Percentiles rank a stretch among this genome's conserved stretches.
Evolutionary conservation across 257 asterid genomes (phyloP).

Genomic region (Nicotiana tabacum): DNA sequence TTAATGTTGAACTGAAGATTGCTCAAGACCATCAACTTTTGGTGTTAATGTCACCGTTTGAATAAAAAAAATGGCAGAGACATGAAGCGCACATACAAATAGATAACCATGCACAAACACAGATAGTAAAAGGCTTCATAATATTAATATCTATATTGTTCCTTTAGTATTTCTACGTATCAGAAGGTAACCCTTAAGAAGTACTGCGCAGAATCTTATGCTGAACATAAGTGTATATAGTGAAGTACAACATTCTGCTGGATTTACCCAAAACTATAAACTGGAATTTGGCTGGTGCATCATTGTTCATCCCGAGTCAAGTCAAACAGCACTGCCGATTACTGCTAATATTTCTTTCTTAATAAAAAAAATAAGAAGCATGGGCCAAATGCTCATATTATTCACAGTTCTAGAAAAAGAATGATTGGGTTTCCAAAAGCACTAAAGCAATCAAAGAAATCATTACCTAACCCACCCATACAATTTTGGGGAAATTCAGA

Average conservation of each 20-base stretch:
- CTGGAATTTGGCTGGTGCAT: not conserved
- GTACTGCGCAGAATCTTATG: not conserved
- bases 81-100: not conserved
- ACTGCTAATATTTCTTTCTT: not conserved
- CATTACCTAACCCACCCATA: not conserved
- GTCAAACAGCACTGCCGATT: not conserved
- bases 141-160: not conserved
- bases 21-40: not conserved
- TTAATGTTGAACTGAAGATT: not conserved
- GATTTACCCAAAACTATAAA: not conserved
- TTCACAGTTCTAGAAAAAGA: not conserved
- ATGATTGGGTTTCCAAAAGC: not conserved
- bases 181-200: slow-evolving; percentile 1
- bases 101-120: not conserved
- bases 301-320: not conserved
- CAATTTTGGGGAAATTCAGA: not conserved
- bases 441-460: not conserved
- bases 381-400: not conserved
- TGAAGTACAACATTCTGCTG: not conserved
- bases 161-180: not conserved
- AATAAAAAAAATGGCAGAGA: not conserved
- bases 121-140: not conserved
- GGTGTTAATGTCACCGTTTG: not conserved
- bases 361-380: not conserved
- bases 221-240: not conserved